Base-by-base conservation (phyloP, 345 rosid genomes). In the Limnanthes douglasii region DNA sequence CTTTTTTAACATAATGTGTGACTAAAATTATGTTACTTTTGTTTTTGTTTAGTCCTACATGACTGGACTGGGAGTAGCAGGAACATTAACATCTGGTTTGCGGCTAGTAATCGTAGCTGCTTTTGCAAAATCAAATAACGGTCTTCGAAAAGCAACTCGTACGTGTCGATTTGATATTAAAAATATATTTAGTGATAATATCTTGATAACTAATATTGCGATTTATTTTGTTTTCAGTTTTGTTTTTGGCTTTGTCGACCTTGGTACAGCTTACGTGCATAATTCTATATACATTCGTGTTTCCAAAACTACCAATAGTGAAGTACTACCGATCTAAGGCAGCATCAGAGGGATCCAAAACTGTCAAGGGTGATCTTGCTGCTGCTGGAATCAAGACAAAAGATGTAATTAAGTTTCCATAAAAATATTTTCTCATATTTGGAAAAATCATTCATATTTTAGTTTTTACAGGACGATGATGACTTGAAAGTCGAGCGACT, bases 91-190 rank as follows among this genome's bases (percentile, higher is more conserved):
- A 14, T 77, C 83, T 27, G 65, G 40, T 24, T 38, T 70, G 56
- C 61, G 78, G 50, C 45, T 70, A 24, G 51, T 70, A 8, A 70
- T 75, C 15, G 59, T 60, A 68, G 83, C 83, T 1, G 75, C 66
- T 18, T 78, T 78, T 25, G 76, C 67, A 25, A 38, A 62, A 13
- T 64, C 79, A 0, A 50, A 28, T 35, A 31, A 65, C 23, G 83
- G 83, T 11, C 74, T 73, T 41, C 79, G 68, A 45, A 73, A 67
- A 25, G 83, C 82, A 46, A 79, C 79, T 26, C 53, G 80, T 75
- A 68, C 5, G 65, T 65, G n/a, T n/a, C n/a, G n/a, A n/a, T n/a
- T n/a, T n/a, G n/a, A n/a, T n/a, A n/a, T n/a, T n/a, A n/a, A n/a
- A n/a, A n/a, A n/a, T n/a, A n/a, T n/a, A n/a, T n/a, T n/a, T n/a